Conservation (phyloP, 345 rosid genomes). For the Gossypium mustelinum region DNA sequence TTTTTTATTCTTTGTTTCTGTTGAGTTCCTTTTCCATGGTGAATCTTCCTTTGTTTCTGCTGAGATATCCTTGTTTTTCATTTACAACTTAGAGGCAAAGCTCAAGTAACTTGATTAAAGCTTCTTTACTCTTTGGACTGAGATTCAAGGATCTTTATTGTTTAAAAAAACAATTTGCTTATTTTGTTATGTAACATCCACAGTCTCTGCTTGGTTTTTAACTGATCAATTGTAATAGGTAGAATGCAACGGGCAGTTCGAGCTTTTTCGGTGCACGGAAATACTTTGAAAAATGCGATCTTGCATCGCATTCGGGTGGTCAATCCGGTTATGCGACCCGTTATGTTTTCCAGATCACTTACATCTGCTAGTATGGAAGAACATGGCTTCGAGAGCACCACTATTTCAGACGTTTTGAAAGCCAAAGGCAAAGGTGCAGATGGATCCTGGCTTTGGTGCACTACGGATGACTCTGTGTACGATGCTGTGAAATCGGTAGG, state of each 20-base stretch:
- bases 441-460: constrained; percentile 99
- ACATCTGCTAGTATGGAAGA: constrained; percentile 78
- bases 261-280: constrained; percentile 47
- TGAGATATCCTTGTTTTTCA: background rate
- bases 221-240: constrained; percentile 14
- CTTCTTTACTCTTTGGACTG: background rate
- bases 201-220: background rate
- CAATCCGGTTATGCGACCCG: constrained; percentile 48
- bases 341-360: constrained; percentile 42
- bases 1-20: background rate
- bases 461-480: constrained; percentile 78
- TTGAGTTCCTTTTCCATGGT: background rate
- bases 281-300: constrained; percentile 43
- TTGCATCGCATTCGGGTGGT: constrained; percentile 57
- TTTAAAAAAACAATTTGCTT: background rate
- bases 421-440: constrained; percentile 84
- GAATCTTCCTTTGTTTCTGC: background rate
- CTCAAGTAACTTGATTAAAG: background rate
- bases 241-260: constrained; percentile 61
- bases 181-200: background rate
- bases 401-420: constrained; percentile 69
- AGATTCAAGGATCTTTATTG: background rate
- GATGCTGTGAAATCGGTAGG: constrained; percentile 95
- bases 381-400: constrained; percentile 90
- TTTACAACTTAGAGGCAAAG: background rate